phyloP scores from a whole-genome alignment of 495 filamentous ascomycete species.

The Podospora pseudocomata region DNA sequence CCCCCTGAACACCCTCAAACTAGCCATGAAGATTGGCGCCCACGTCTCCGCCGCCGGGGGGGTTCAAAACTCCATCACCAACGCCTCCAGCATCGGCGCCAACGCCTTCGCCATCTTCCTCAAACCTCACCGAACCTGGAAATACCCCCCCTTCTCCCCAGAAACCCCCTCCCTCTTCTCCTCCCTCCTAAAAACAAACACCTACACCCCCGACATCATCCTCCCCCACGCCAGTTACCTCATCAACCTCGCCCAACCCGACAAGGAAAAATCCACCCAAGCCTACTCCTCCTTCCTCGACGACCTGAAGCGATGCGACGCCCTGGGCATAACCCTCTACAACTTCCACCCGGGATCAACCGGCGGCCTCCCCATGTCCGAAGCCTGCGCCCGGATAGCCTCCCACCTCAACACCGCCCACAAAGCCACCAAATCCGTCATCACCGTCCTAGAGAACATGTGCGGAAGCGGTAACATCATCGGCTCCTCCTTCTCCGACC shows the following conservation, averaged over 20 bases:
- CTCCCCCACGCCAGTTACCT: conserved; percentile 95
- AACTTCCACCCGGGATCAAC: conserved; percentile 95
- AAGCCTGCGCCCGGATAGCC: conserved; percentile 76
- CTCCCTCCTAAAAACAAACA: conserved; percentile 60
- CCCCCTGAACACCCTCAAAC: conserved; percentile 55
- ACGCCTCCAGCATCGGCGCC: conserved; percentile 75
- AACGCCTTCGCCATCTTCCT: conserved; percentile 94
- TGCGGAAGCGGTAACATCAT: conserved; percentile 85
- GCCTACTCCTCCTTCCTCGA: conserved; percentile 84
- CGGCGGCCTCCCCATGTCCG: conserved; percentile 57
- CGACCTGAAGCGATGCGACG: conserved; percentile 82
- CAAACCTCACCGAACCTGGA: conserved; percentile 94
- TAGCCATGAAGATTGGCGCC: conserved; percentile 77
- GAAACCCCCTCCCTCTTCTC: conserved; percentile 66
- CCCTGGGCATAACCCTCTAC: conserved; percentile 83
- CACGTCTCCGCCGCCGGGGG: conserved; percentile 89
- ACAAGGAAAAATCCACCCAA: conserved; percentile 75
- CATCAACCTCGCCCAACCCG: conserved; percentile 86
- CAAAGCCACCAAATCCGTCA: conserved; percentile 64
- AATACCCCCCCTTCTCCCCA: conserved; percentile 69
- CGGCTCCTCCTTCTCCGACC: conserved; percentile 77
- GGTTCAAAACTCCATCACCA: conserved; percentile 82
- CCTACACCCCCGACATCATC: conserved; percentile 62
- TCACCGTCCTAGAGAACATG: conserved; percentile 92
- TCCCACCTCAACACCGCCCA: conserved; percentile 75